phyloP scores from a whole-genome alignment of 2,329 filamentous ascomycete genomes.

The Aspergillus nomiae region DNA sequence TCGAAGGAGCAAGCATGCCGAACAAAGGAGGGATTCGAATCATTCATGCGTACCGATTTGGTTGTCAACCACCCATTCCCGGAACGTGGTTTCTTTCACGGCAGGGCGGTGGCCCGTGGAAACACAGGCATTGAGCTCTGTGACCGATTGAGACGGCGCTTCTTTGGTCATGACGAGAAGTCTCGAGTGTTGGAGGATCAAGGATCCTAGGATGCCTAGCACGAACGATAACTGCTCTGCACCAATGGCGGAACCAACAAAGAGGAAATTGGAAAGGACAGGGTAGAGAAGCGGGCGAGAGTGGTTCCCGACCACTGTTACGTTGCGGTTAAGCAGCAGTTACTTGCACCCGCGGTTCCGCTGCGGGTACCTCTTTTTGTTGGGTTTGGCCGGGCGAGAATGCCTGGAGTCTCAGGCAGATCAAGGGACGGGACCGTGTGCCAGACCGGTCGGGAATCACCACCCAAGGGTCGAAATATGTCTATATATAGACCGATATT shows the following conservation, averaged over 20 bases:
- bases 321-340: background rate
- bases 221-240: constrained; percentile 10
- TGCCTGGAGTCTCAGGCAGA: constrained; percentile 1
- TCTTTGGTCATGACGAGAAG: constrained; percentile 39
- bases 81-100: constrained; percentile 44
- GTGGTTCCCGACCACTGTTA: constrained; percentile 21
- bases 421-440: background rate
- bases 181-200: constrained; percentile 9
- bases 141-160: constrained; percentile 31
- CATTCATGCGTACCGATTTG: constrained; percentile 65
- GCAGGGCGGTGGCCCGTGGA: constrained; percentile 32
- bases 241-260: constrained; percentile 14
- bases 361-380: constrained; percentile 6
- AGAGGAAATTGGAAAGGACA: constrained; percentile 2
- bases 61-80: constrained; percentile 71
- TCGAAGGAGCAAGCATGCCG: background rate
- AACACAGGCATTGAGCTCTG: constrained; percentile 45
- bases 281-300: constrained; percentile 4
- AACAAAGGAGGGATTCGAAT: constrained; percentile 31
- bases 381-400: background rate
- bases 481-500: background rate
- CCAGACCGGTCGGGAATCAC: background rate
- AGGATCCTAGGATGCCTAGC: constrained; percentile 11
- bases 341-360: constrained; percentile 12
- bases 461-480: background rate